Evolutionary conservation across 139 green algal genomes (phyloP), one percentile per base, ranked within the genome.

Genomic region (Marvania coccoides): DNA sequence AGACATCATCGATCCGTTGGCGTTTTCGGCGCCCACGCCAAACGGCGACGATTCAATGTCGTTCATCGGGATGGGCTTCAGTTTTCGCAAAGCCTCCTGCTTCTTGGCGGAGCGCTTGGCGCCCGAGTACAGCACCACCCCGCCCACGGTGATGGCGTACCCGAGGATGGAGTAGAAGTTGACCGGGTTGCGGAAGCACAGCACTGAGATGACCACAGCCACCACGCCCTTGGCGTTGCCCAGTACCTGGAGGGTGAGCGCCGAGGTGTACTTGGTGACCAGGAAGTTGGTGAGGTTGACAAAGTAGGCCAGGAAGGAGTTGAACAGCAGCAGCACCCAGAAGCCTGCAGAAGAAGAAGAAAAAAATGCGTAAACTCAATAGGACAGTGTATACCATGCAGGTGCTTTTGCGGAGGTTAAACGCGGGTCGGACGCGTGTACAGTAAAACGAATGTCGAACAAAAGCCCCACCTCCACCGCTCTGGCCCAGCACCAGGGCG

Each of bases 221-320:
- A 97, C 85, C 5, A 96, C 90, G 4, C 92, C 91, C 81, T 98
- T 98, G 53, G 83, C 87, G 73, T 97, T 98, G 54, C 92, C 92
- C n/a, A 98, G 83, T 45, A 97, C 91, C 82, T 97, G 92, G 33
- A 98, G 79, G 10, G 93, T 98, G 13, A 98, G 80, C 4, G 93
- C 82, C 37, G 74, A 89, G 3, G 93, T 98, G 80, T 94, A 85
- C 74, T 94, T 95, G 12, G 93, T 98, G 26, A 98, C 91, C 66
- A 98, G 62, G 75, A 98, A 97, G 81, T 98, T 98, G 34, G 86
- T 93, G 24, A 98, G 83, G 80, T 98, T 98, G 57, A 96, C 88
- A 47, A 94, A 88, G 79, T 95, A 98, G 1, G 93, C 91, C 6
- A 96, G 73, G 19, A 75, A 72, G 30, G 77, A 87, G 76, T 98